phyloP scores from a whole-genome alignment of 495 filamentous ascomycete genomes.

The Bathelium albidoporum region DNA sequence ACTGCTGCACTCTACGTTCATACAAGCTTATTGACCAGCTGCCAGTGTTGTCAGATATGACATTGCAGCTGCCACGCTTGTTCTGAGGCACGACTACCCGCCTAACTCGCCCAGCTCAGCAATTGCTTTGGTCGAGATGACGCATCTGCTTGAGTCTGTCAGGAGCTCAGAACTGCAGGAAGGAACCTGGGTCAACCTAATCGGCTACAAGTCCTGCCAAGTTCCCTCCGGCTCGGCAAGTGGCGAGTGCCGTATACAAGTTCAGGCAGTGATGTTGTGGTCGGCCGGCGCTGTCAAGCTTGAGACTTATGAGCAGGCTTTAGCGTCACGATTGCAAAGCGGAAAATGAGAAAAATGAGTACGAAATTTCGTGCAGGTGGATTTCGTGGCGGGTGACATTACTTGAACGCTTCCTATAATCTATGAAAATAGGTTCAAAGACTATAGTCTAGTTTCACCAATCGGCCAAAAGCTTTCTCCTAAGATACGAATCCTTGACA shows the following conservation, averaged over 20 bases:
- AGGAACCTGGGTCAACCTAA: conserved; percentile 85
- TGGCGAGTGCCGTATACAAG: not conserved
- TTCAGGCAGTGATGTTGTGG: conserved; percentile 25
- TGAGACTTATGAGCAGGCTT: conserved; percentile 14
- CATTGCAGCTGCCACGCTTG: conserved; percentile 45
- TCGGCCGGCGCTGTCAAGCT: conserved; percentile 21
- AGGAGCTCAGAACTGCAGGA: conserved; percentile 53
- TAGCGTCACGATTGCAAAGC: not conserved
- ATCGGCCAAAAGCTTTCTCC: too few relatives aligned
- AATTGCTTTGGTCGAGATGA: conserved; percentile 55
- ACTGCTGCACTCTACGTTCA: not conserved
- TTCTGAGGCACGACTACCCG: conserved; percentile 60
- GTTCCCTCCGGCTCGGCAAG: not conserved
- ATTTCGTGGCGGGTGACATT: too few relatives aligned
- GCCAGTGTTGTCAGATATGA: conserved; percentile 62
- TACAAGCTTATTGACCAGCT: not conserved
- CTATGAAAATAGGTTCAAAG: too few relatives aligned
- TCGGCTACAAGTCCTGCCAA: conserved; percentile 52
- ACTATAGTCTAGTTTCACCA: too few relatives aligned
- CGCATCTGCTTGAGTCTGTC: conserved; percentile 55
- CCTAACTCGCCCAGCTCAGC: conserved; percentile 24
- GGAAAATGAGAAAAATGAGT: not conserved
- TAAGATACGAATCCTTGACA: not conserved
- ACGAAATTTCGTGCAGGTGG: too few relatives aligned
- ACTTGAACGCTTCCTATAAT: too few relatives aligned